These are phyloP conservation scores for Staphylotrichum longicolle DNA, from an alignment of 495 filamentous ascomycete genomes.

Conservation along the genomic window DNA sequence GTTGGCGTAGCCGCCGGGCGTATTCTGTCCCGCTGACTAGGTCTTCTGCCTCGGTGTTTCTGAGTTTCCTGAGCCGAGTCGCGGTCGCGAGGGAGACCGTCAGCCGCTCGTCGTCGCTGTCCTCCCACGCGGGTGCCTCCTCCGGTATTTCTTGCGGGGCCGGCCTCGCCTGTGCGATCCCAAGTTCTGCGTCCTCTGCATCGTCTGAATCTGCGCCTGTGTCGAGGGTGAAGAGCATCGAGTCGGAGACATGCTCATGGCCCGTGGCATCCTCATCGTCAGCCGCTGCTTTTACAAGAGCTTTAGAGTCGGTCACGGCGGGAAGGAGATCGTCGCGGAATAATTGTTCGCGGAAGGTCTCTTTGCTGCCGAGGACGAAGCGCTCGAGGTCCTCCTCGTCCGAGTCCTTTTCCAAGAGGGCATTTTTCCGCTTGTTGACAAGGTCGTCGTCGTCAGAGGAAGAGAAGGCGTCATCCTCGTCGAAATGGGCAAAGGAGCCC, in stretches of 20 bases:
- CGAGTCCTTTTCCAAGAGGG: constrained; percentile 60
- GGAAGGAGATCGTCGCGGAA: constrained; percentile 43
- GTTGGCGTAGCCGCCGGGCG: constrained; percentile 69
- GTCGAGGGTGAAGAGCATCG: constrained; percentile 55
- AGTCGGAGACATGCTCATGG: constrained; percentile 58
- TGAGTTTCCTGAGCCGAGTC: constrained; percentile 73
- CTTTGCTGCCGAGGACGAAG: constrained; percentile 79
- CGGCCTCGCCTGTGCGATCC: not conserved
- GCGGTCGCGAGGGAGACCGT: constrained; percentile 75
- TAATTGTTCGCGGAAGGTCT: constrained; percentile 72
- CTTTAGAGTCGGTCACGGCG: constrained; percentile 35
- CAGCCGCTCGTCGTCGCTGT: constrained; percentile 91
- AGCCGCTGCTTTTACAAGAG: constrained; percentile 29
- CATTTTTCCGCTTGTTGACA: constrained; percentile 9
- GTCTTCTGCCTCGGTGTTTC: constrained; percentile 77
- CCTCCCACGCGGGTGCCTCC: constrained; percentile 71
- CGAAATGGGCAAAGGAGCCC: constrained; percentile 37
- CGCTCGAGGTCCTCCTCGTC: constrained; percentile 81
- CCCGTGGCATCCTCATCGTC: constrained; percentile 34
- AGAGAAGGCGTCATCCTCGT: constrained; percentile 34
- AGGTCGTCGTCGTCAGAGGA: constrained; percentile 28
- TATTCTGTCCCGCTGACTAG: constrained; percentile 85
- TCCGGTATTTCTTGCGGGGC: constrained; percentile 22
- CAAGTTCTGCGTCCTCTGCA: constrained; percentile 36
- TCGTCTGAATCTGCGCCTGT: constrained; percentile 37